These are phyloP conservation scores for Candida ulmi DNA, from an alignment of 805 yeast species.

Conservation along the genomic window DNA sequence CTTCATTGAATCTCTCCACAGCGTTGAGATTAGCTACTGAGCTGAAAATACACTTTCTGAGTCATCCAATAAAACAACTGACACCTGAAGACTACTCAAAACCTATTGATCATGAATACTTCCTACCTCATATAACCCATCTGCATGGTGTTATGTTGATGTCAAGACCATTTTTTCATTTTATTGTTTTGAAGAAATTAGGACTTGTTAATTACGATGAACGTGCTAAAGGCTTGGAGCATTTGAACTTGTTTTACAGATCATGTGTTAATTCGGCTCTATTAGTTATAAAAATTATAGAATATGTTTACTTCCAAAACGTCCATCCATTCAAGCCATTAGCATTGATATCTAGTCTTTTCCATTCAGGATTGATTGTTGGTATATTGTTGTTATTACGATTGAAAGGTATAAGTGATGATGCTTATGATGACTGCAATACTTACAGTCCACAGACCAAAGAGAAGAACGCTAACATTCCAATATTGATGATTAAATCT, in stretches of 20 bases:
- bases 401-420: slow-evolving; percentile 13
- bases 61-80: slow-evolving; percentile 27
- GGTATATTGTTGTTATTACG: slow-evolving; percentile 26
- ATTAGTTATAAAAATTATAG: slow-evolving; percentile 28
- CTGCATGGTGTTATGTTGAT: slow-evolving; percentile 32
- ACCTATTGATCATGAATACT: slow-evolving; percentile 15
- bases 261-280: slow-evolving; percentile 33
- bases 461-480: slow-evolving; percentile 10
- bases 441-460: slow-evolving; percentile 3
- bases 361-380: slow-evolving; percentile 32
- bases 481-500: slow-evolving; percentile 13
- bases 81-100: slow-evolving; percentile 21
- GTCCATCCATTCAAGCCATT: slow-evolving; percentile 33
- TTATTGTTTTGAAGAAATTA: slow-evolving; percentile 21
- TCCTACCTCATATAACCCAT: slow-evolving; percentile 31
- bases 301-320: slow-evolving; percentile 20
- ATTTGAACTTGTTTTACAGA: slow-evolving; percentile 25
- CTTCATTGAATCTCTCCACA: slow-evolving; percentile 24
- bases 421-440: slow-evolving; percentile 7
- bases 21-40: slow-evolving; percentile 32
- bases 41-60: slow-evolving; percentile 29
- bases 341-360: slow-evolving; percentile 26
- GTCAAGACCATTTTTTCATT: slow-evolving; percentile 38
- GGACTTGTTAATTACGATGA: slow-evolving; percentile 14
- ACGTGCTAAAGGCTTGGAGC: slow-evolving; percentile 10